These are phyloP conservation scores for Botrytis hyacinthi DNA, from an alignment of 2,329 filamentous ascomycete species.

Conservation along the genomic window DNA sequence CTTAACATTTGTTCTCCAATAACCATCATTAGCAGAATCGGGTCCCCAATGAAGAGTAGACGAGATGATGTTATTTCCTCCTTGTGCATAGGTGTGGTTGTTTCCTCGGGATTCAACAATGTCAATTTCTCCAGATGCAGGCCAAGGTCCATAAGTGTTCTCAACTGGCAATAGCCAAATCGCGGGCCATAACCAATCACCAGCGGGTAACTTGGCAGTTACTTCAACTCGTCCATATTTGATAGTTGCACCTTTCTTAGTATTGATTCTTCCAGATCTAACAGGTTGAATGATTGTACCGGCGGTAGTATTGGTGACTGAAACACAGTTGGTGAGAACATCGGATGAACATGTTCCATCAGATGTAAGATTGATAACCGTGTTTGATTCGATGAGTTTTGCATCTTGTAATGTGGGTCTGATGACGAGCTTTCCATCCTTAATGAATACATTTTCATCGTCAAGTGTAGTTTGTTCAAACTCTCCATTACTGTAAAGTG, in stretches of 20 bases:
- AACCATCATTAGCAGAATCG: slow-evolving; percentile 67
- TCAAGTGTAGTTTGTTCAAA: slow-evolving; percentile 73
- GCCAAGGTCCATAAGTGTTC: slow-evolving; percentile 73
- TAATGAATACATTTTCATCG: slow-evolving; percentile 72
- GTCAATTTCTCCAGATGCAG: slow-evolving; percentile 78
- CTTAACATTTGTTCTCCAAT: slow-evolving; percentile 83
- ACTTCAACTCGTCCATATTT: slow-evolving; percentile 82
- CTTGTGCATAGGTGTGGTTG: slow-evolving; percentile 71
- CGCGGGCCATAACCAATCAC: slow-evolving; percentile 90
- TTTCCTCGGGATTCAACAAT: slow-evolving; percentile 80
- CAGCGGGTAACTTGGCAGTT: slow-evolving; percentile 68
- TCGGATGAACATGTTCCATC: slow-evolving; percentile 67
- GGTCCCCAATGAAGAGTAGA: slow-evolving; percentile 84
- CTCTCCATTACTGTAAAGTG: slow-evolving; percentile 64
- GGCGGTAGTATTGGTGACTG: slow-evolving; percentile 73
- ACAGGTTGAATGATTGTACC: slow-evolving; percentile 74
- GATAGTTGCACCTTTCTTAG: slow-evolving; percentile 66
- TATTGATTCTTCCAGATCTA: slow-evolving; percentile 75
- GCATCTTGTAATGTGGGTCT: slow-evolving; percentile 74
- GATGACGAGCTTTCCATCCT: slow-evolving; percentile 69
- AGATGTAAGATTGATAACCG: slow-evolving; percentile 63
- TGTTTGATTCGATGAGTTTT: slow-evolving; percentile 62
- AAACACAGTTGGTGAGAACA: slow-evolving; percentile 59
- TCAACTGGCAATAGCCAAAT: slow-evolving; percentile 84
- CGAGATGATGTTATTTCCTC: slow-evolving; percentile 77